These are phyloP conservation scores for Oryza australiensis DNA, from an alignment of 176 grass and related monocot species.

Conservation along the genomic window DNA sequence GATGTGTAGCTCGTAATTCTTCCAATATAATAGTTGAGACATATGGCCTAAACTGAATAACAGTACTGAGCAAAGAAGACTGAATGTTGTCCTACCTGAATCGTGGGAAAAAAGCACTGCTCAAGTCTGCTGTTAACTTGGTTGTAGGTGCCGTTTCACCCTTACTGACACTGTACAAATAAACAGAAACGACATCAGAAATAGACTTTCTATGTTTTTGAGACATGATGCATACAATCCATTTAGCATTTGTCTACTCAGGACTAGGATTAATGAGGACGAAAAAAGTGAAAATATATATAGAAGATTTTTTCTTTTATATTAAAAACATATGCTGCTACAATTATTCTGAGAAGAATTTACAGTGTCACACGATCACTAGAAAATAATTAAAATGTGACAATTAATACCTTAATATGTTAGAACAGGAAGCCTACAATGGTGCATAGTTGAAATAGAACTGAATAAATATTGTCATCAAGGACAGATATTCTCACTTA, in stretches of 20 bases:
- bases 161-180: conserved; percentile 38
- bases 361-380: background rate
- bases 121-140: conserved; percentile 69
- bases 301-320: background rate
- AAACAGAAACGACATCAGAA: conserved; percentile 37
- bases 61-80: background rate
- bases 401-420: background rate
- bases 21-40: background rate
- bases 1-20: background rate
- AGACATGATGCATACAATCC: conserved; percentile 8
- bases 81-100: conserved; percentile 64
- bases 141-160: conserved; percentile 29
- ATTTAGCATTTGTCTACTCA: background rate
- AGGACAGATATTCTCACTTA: conserved; percentile 44
- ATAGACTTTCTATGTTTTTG: conserved; percentile 19
- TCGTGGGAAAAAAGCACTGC: conserved; percentile 81
- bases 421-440: background rate
- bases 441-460: background rate
- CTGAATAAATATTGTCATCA: background rate
- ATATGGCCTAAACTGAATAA: background rate
- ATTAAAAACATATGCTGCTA: background rate
- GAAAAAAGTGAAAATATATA: background rate
- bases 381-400: background rate
- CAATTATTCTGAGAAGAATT: background rate
- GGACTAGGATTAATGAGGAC: conserved; percentile 7